Percentiles rank a stretch among this genome's conserved stretches.
These are phyloP conservation scores for Cyberlindnera maclurae DNA, from an alignment of 805 yeast species.

Conservation along the genomic window DNA sequence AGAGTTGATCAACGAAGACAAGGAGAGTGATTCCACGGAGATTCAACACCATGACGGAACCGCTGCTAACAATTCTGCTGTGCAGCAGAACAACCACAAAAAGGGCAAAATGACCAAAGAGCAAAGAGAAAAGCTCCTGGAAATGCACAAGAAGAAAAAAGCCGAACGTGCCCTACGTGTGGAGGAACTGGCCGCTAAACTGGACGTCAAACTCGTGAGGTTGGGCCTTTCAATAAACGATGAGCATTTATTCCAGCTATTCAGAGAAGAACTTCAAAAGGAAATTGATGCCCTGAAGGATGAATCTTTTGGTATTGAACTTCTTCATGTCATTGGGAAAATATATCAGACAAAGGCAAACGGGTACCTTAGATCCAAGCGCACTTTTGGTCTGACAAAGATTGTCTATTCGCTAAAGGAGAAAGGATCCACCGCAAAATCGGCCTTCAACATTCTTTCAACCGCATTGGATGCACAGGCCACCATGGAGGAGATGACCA, in stretches of 20 bases:
- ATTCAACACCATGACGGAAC: conserved; percentile 4
- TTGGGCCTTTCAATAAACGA: conserved; percentile 36
- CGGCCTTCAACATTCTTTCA: conserved; percentile 74
- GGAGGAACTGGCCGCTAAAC: conserved; percentile 40
- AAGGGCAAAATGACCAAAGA: conserved; percentile 26
- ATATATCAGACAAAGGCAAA: conserved; percentile 71
- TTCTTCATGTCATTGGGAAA: conserved; percentile 75
- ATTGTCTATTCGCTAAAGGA: conserved; percentile 75
- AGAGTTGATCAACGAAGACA: conserved; percentile 31
- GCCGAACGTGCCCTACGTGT: conserved; percentile 43
- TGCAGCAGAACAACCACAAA: conserved; percentile 4
- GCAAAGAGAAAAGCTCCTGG: conserved; percentile 43
- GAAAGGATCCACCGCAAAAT: conserved; percentile 75
- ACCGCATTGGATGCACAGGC: conserved; percentile 85
- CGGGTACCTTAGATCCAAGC: conserved; percentile 65
- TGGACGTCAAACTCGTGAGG: conserved; percentile 40
- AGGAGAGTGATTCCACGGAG: conserved; percentile 21
- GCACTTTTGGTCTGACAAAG: conserved; percentile 82
- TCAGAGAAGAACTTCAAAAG: conserved; percentile 41
- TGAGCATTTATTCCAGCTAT: conserved; percentile 41
- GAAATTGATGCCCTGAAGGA: conserved; percentile 80
- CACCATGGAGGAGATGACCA: conserved; percentile 65
- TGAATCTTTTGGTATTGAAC: conserved; percentile 92
- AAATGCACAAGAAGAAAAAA: conserved; percentile 48
- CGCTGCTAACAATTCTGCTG: background rate